phyloP scores from a whole-genome alignment of 1,284 basidiomycete genomes.

The Ustilago lituana region DNA sequence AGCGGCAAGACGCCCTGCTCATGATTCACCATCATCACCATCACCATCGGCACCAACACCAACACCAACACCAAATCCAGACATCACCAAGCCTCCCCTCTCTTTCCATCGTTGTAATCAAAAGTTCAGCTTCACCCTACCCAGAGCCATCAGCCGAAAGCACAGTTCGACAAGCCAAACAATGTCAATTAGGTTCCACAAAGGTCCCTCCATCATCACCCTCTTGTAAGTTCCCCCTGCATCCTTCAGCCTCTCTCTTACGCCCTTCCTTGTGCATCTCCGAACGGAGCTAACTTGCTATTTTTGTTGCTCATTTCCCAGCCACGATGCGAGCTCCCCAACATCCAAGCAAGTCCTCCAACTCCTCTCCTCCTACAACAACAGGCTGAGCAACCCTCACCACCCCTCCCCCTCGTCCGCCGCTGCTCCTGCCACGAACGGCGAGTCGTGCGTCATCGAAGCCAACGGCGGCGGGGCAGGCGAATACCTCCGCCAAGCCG shows the following conservation, averaged over 20 bases:
- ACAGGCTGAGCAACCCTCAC: conserved; percentile 3
- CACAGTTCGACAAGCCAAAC: too few species aligned
- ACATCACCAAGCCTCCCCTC: too few species aligned
- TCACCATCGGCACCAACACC: neutral
- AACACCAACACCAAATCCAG: neutral
- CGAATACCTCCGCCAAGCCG: conserved; percentile 27
- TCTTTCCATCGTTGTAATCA: too few species aligned
- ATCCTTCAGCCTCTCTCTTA: neutral
- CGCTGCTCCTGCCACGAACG: too few species aligned
- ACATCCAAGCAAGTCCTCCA: conserved; percentile 35
- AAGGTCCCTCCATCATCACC: conserved; percentile 38
- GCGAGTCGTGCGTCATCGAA: conserved; percentile 27
- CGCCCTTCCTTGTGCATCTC: too few species aligned
- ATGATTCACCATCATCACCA: conserved; percentile 4
- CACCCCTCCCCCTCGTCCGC: conserved; percentile 3
- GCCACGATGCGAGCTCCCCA: conserved; percentile 23
- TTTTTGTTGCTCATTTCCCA: neutral
- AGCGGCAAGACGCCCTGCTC: too few species aligned
- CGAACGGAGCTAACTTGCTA: too few species aligned
- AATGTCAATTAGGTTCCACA: conserved; percentile 45
- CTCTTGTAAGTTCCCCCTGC: conserved; percentile 30
- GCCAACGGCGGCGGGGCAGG: conserved; percentile 23
- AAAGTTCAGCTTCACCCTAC: too few species aligned
- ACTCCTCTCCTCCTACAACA: conserved; percentile 20
- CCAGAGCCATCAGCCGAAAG: too few species aligned